These are phyloP conservation scores for Sugiyamaella sp. DNA, from an alignment of 1,139 yeast genomes.

Conservation along the genomic window DNA sequence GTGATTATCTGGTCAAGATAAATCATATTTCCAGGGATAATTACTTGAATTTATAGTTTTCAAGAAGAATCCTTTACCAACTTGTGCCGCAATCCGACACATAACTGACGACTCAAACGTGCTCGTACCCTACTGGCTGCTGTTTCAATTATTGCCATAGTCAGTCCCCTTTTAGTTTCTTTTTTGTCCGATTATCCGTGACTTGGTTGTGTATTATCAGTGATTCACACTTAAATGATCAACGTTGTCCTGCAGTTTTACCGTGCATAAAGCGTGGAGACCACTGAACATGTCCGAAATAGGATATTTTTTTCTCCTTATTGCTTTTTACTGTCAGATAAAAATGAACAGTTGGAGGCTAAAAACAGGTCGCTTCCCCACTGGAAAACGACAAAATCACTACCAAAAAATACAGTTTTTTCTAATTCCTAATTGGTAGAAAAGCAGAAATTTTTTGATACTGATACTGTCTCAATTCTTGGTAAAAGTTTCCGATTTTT, in stretches of 20 bases:
- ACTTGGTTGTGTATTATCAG: not conserved
- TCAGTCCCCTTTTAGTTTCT: not conserved
- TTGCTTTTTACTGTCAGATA: slow-evolving; percentile 9
- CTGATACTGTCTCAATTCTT: no score
- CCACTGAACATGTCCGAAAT: slow-evolving; percentile 8
- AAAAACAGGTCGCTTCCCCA: not conserved
- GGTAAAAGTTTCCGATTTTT: no score
- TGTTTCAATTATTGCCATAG: no score
- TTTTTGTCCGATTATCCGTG: not conserved
- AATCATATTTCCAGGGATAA: not conserved
- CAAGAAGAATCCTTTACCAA: not conserved
- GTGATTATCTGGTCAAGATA: slow-evolving; percentile 2
- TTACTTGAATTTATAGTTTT: slow-evolving; percentile 5
- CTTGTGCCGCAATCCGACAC: not conserved
- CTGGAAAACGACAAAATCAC: not conserved
- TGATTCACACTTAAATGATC: not conserved
- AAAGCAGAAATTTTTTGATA: not conserved
- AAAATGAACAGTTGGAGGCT: not conserved
- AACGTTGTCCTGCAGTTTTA: not conserved
- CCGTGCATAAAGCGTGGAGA: slow-evolving; percentile 6
- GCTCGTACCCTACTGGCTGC: not conserved
- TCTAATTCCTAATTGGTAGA: not conserved
- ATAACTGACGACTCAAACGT: not conserved
- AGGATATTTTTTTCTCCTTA: slow-evolving; percentile 10
- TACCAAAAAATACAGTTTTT: no score